Evolutionary conservation across 345 rosid species (phyloP), one percentile per base, ranked within the genome.

Genomic region (Ceriops zippeliana): DNA sequence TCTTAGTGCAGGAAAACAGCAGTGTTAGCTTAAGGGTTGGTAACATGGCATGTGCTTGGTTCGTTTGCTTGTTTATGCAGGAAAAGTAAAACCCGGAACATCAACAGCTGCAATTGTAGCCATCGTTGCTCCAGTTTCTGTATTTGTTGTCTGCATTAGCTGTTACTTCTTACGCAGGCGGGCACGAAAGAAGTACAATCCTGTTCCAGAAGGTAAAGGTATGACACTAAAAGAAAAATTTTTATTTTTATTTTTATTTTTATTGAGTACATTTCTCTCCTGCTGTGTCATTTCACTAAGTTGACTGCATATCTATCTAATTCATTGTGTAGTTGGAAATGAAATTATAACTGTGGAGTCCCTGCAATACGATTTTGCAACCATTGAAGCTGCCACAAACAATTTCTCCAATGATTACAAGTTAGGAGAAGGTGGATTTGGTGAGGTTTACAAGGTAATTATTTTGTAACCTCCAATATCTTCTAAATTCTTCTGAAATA

Each of bases 391-490:
- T 22, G 87, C 92, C 0, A 86, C 90, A 21, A 57, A 83, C 26
- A 73, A 78, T 49, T 88, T 90, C 70, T 81, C 90, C 15, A 70
- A 37, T 4, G 61, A 77, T 22, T 84, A 87, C 65, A 84, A 83
- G 70, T 79, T 88, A 58, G 97, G 97, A 53, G 81, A 69, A 58
- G 96, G 96, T 28, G 96, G 93, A 62, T 88, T 86, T 64, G 86
- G 93, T 58, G 87, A 70, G 52, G 93, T 90, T 75, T 88, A 80
- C 79, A 79, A 78, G 88, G 91, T 86, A 75, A 10, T 11, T 42
- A 11, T 42, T 42, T 42, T 13, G 49, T 42, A 42, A 13, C 49
- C 49, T 42, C 15, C 2, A 42, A 42, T 42, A 3, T 38, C 49
- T 42, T 42, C 17, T 42, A 42, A 42, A 42, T 9, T 42, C 3